Evolutionary conservation across 2,329 filamentous ascomycete genomes (phyloP).

Genomic region (Annulohypoxylon truncatum): DNA sequence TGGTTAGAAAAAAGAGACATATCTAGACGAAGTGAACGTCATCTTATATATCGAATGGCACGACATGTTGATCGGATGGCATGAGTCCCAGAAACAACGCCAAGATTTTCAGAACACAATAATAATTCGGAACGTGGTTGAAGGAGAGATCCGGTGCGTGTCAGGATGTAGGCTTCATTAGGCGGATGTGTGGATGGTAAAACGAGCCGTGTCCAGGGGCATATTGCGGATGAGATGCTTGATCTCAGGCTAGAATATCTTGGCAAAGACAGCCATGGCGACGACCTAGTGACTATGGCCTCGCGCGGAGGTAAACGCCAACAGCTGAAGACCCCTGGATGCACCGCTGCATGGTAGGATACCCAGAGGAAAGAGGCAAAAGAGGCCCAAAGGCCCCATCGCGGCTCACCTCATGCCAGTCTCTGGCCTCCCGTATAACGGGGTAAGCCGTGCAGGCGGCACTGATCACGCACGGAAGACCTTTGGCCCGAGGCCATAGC

Average conservation of each 20-base stretch:
- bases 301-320: conserved; percentile 9
- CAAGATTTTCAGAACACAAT: conserved; percentile 44
- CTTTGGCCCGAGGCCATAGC: conserved; percentile 40
- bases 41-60: conserved; percentile 55
- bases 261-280: conserved; percentile 28
- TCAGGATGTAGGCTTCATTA: conserved; percentile 52
- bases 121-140: conserved; percentile 54
- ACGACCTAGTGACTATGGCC: conserved; percentile 10
- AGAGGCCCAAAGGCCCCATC: not conserved
- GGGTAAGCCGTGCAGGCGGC: conserved; percentile 32
- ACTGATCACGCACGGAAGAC: conserved; percentile 43
- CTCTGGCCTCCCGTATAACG: conserved; percentile 18
- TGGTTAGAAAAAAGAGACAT: conserved; percentile 42
- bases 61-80: conserved; percentile 41
- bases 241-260: conserved; percentile 25
- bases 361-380: conserved; percentile 3
- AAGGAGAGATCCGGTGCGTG: conserved; percentile 55
- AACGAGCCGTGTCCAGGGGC: conserved; percentile 44
- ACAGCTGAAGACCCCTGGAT: conserved; percentile 18
- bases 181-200: conserved; percentile 43
- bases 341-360: conserved; percentile 12
- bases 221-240: conserved; percentile 37
- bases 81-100: conserved; percentile 46
- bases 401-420: conserved; percentile 20
- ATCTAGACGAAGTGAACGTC: conserved; percentile 39